Evolutionary conservation across 177 flowering plant species (phyloP).

Genomic region (Vitis hybrid): DNA sequence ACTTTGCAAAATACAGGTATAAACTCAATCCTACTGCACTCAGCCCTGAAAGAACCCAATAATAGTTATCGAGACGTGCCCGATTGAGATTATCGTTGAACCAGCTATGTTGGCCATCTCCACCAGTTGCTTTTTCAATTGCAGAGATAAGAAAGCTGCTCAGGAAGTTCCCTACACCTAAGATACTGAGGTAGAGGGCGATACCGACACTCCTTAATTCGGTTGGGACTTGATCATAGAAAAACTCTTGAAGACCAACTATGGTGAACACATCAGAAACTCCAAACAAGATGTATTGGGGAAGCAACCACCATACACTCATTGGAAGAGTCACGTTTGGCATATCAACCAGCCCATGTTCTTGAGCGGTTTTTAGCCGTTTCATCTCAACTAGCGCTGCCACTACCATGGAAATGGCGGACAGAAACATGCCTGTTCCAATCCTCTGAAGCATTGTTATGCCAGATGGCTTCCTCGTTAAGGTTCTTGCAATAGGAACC

Average conservation of each 20-base stretch:
- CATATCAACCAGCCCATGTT: conserved; percentile 28
- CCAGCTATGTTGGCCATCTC: conserved; percentile 28
- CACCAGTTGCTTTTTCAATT: conserved; percentile 30
- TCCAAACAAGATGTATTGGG: conserved; percentile 39
- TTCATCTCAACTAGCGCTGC: conserved; percentile 40
- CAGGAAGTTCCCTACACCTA: conserved; percentile 38
- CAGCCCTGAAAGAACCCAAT: conserved; percentile 36
- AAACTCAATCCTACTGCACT: conserved; percentile 21
- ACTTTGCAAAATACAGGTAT: conserved; percentile 29
- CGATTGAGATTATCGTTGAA: conserved; percentile 34
- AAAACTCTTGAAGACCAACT: conserved; percentile 54
- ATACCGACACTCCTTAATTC: conserved; percentile 38
- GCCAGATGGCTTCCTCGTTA: conserved; percentile 26
- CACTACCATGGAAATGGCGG: conserved; percentile 28
- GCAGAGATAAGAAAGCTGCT: conserved; percentile 35
- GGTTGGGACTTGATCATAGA: conserved; percentile 42
- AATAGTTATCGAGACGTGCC: conserved; percentile 44
- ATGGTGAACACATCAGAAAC: conserved; percentile 32
- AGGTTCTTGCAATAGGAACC: conserved; percentile 25
- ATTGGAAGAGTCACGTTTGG: conserved; percentile 39
- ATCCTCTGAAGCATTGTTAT: conserved; percentile 47
- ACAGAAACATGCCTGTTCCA: conserved; percentile 42
- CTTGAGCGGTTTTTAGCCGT: conserved; percentile 27
- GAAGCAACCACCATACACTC: conserved; percentile 47
- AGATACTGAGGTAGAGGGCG: conserved; percentile 33